These are phyloP conservation scores for Fusarium transvaalense DNA, from an alignment of 2,329 filamentous ascomycete genomes.

Conservation along the genomic window DNA sequence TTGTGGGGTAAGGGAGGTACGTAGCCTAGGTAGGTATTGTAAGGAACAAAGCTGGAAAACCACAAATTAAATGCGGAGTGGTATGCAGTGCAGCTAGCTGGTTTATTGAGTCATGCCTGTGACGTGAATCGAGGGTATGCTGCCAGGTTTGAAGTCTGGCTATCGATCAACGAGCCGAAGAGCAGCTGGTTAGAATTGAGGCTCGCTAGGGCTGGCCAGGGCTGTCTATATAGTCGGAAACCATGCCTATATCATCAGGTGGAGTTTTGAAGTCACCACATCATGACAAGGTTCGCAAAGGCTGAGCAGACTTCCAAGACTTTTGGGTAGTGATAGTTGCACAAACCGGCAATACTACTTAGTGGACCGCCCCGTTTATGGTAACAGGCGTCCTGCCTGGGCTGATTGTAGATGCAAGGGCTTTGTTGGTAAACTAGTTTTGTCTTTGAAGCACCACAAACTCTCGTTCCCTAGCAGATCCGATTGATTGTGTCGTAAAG, in stretches of 20 bases:
- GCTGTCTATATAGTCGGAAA: constrained; percentile 3
- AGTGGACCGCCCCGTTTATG: neutral
- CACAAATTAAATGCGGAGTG: constrained; percentile 20
- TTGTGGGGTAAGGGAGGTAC: constrained; percentile 9
- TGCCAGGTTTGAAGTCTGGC: constrained; percentile 5
- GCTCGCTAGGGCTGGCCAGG: neutral
- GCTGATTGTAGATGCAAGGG: constrained; percentile 20
- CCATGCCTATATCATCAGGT: constrained; percentile 21
- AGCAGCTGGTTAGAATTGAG: neutral
- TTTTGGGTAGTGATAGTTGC: constrained; percentile 3
- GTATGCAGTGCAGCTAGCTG: constrained; percentile 15
- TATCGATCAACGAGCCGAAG: constrained; percentile 2
- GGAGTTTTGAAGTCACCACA: constrained; percentile 16
- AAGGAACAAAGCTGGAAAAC: constrained; percentile 9
- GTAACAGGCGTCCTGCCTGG: neutral
- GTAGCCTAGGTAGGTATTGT: constrained; percentile 5
- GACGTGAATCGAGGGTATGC: constrained; percentile 1
- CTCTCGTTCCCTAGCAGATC: neutral
- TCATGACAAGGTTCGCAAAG: neutral
- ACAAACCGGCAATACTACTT: neutral
- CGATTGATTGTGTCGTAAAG: neutral
- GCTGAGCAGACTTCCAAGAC: neutral
- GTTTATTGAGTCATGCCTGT: constrained; percentile 15
- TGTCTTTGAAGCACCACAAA: neutral
- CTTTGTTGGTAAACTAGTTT: constrained; percentile 8